A percentile compares a stretch with the other conserved stretches of the same genome.
Conservation (phyloP, 495 filamentous ascomycete species). For the Aspergillus affinis region DNA sequence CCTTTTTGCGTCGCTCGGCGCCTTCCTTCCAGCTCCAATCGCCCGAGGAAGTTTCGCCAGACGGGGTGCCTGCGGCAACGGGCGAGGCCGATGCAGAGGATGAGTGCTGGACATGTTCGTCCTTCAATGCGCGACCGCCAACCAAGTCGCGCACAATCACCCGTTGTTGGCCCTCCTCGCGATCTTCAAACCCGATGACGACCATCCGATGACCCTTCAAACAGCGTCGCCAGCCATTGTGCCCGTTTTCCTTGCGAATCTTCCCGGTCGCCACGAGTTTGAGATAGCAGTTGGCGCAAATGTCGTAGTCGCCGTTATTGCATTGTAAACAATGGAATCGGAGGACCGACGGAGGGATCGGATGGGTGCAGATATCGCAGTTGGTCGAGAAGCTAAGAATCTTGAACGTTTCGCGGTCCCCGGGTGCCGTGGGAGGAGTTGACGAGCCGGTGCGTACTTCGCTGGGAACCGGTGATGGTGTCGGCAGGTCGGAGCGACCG, state of each 20-base stretch:
- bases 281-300: constrained; percentile 76
- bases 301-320: constrained; percentile 76
- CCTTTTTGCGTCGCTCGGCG: constrained; percentile 47
- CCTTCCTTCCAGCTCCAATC: constrained; percentile 55
- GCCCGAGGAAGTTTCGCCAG: constrained; percentile 20
- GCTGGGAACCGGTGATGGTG: constrained; percentile 16
- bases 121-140: constrained; percentile 63
- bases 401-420: constrained; percentile 44
- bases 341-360: constrained; percentile 64
- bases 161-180: constrained; percentile 54
- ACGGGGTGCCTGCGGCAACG: constrained; percentile 3
- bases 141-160: constrained; percentile 65
- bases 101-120: constrained; percentile 44
- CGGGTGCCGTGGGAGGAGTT: constrained; percentile 35
- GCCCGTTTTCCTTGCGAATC: constrained; percentile 71
- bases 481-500: constrained; percentile 20
- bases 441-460: constrained; percentile 22
- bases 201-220: constrained; percentile 80
- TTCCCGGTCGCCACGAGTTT: constrained; percentile 57
- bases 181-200: constrained; percentile 69
- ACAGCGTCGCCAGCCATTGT: constrained; percentile 78
- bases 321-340: constrained; percentile 76
- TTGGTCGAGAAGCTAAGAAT: constrained; percentile 65
- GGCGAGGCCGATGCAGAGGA: constrained; percentile 21
- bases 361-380: constrained; percentile 71